Percentiles rank a stretch among this genome's conserved stretches.
These are phyloP conservation scores for Colletotrichum tanaceti DNA, from an alignment of 2,329 filamentous ascomycete genomes.

Conservation along the genomic window DNA sequence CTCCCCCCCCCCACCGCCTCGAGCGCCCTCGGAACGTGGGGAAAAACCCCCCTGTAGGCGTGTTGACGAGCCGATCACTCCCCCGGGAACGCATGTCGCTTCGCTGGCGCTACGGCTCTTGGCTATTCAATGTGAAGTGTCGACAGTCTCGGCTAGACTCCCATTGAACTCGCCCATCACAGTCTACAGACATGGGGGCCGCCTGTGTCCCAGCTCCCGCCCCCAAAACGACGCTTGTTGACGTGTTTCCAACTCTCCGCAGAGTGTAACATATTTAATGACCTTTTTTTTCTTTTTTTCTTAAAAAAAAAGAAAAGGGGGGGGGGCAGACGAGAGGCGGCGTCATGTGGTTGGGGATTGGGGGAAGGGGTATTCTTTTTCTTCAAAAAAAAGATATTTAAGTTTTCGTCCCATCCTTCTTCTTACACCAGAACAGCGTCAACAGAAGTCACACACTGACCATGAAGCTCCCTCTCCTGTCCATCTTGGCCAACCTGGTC, in stretches of 20 bases:
- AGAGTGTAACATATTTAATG: neutral
- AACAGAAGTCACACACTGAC: neutral
- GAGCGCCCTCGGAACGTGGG: neutral
- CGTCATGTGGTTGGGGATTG: no score
- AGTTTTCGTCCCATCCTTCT: neutral
- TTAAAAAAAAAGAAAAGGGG: no score
- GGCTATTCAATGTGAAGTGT: neutral
- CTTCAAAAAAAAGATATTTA: no score
- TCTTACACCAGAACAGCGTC: no score
- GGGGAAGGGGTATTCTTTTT: no score
- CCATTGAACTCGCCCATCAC: no score
- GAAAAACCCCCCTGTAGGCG: neutral
- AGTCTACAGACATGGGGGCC: neutral
- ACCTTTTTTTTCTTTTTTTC: no score
- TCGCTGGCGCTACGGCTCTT: neutral
- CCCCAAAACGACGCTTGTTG: neutral
- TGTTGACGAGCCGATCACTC: neutral
- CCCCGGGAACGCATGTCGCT: neutral
- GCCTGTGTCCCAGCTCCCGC: no score
- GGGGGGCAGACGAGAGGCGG: no score
- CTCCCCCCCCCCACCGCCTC: neutral
- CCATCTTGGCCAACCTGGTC: slow-evolving; percentile 14
- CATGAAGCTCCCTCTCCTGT: slow-evolving; percentile 9
- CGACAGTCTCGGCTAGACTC: neutral
- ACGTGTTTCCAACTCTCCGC: no score